A percentile compares a stretch with the other conserved stretches of the same genome.
phyloP scores from a whole-genome alignment of 768 basidiomycete species.

The Dioszegia hungarica region DNA sequence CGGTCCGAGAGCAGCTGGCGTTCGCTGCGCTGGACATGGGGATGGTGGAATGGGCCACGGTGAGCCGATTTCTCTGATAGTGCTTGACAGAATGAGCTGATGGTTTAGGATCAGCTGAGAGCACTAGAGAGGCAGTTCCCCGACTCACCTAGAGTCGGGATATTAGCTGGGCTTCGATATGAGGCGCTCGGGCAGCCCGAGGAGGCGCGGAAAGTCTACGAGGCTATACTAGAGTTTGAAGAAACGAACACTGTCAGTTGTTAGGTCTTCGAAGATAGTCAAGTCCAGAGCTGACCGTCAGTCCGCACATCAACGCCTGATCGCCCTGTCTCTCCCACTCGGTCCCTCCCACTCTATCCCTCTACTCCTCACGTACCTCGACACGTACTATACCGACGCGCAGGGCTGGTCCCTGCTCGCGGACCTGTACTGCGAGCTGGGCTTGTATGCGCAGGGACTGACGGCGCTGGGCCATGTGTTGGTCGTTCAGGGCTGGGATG shows the following conservation, averaged over 20 bases:
- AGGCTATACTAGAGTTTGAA: conserved; percentile 31
- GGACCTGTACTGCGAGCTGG: conserved; percentile 44
- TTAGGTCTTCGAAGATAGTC: background rate
- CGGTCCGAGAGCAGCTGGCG: conserved; percentile 46
- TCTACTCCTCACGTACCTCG: conserved; percentile 44
- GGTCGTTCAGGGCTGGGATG: conserved; percentile 39
- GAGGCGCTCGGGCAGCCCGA: conserved; percentile 31
- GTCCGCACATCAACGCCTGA: conserved; percentile 47
- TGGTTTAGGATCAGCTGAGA: conserved; percentile 36
- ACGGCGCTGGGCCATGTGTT: conserved; percentile 37
- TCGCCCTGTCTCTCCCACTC: conserved; percentile 28
- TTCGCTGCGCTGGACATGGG: conserved; percentile 47
- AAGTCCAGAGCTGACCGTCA: conserved; percentile 6
- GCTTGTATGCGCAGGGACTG: conserved; percentile 33
- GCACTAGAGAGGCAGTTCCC: conserved; percentile 35
- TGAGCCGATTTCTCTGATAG: conserved; percentile 13
- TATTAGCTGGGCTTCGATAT: conserved; percentile 41
- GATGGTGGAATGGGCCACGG: conserved; percentile 25
- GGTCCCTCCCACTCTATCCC: conserved; percentile 21
- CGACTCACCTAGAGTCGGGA: conserved; percentile 40
- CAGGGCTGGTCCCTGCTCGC: conserved; percentile 47
- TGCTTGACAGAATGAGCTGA: background rate
- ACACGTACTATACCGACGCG: conserved; percentile 49
- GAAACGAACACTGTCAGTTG: conserved; percentile 45
- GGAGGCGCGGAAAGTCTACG: conserved; percentile 38